These are phyloP conservation scores for Yamadazyma friedrichii DNA, from an alignment of 1,139 yeast species.

Conservation along the genomic window DNA sequence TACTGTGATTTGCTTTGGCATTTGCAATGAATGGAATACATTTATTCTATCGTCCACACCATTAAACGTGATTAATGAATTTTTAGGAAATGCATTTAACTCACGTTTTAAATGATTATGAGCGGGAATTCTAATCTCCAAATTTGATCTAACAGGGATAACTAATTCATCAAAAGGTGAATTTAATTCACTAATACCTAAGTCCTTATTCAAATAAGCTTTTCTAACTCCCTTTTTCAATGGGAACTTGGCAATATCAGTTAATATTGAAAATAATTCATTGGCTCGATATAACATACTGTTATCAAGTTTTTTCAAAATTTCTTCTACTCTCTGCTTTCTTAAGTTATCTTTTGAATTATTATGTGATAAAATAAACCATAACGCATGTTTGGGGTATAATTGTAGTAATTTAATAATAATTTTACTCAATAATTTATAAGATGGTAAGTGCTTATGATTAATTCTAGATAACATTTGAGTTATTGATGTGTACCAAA, in stretches of 20 bases:
- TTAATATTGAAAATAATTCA: slow-evolving; percentile 34
- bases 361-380: slow-evolving; percentile 78
- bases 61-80: slow-evolving; percentile 52
- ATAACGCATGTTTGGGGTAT: slow-evolving; percentile 81
- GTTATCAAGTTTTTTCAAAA: slow-evolving; percentile 18
- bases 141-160: slow-evolving; percentile 75
- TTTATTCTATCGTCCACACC: slow-evolving; percentile 63
- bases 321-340: slow-evolving; percentile 44
- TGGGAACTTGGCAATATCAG: slow-evolving; percentile 34
- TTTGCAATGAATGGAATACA: slow-evolving; percentile 78
- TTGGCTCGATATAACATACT: slow-evolving; percentile 22
- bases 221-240: slow-evolving; percentile 33
- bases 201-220: slow-evolving; percentile 37
- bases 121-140: slow-evolving; percentile 65
- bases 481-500: slow-evolving; percentile 84
- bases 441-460: slow-evolving; percentile 61
- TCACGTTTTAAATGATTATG: slow-evolving; percentile 40
- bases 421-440: slow-evolving; percentile 53
- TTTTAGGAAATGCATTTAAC: slow-evolving; percentile 54
- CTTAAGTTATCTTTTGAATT: slow-evolving; percentile 65
- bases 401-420: slow-evolving; percentile 54
- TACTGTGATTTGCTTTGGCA: slow-evolving; percentile 76
- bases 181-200: slow-evolving; percentile 44
- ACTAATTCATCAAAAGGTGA: slow-evolving; percentile 65
- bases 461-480: slow-evolving; percentile 80